phyloP scores from a whole-genome alignment of 192 early-diverging fungal species.

The Hyaloraphidium curvatum region DNA sequence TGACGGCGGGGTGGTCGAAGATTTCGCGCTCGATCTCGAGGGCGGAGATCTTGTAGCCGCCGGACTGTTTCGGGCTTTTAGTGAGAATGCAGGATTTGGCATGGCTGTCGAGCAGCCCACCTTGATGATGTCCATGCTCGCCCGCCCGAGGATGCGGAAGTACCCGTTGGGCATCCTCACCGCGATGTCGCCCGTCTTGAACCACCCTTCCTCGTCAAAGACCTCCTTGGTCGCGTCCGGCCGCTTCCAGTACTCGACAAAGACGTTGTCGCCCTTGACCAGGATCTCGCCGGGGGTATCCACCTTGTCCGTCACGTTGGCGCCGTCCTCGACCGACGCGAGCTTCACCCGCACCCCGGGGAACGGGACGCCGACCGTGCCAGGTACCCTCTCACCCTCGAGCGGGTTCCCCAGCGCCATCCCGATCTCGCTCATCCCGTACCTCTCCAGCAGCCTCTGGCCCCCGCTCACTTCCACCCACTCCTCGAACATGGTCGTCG shows the following conservation, averaged over 20 bases:
- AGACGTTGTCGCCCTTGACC: conserved; percentile 53
- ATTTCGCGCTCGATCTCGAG: conserved; percentile 70
- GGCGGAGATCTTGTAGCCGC: conserved; percentile 71
- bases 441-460: conserved; percentile 56
- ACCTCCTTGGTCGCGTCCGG: conserved; percentile 49
- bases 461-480: conserved; percentile 53
- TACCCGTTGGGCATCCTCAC: conserved; percentile 26
- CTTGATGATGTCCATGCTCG: conserved; percentile 71
- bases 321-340: conserved; percentile 19
- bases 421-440: conserved; percentile 64
- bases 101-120: conserved; percentile 5
- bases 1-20: conserved; percentile 32
- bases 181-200: conserved; percentile 33
- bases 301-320: conserved; percentile 24
- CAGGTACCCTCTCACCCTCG: conserved; percentile 17
- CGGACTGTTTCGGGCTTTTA: conserved; percentile 11
- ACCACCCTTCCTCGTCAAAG: conserved; percentile 55
- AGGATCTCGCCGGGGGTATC: conserved; percentile 46
- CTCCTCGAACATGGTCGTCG: conserved; percentile 35
- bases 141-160: conserved; percentile 59
- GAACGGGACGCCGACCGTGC: conserved; percentile 57
- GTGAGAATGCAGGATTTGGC: neutral
- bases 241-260: conserved; percentile 56
- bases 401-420: conserved; percentile 56
- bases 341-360: conserved; percentile 43